These are phyloP conservation scores for Phylloporus sp. DNA, from an alignment of 768 basidiomycete genomes.

Conservation along the genomic window DNA sequence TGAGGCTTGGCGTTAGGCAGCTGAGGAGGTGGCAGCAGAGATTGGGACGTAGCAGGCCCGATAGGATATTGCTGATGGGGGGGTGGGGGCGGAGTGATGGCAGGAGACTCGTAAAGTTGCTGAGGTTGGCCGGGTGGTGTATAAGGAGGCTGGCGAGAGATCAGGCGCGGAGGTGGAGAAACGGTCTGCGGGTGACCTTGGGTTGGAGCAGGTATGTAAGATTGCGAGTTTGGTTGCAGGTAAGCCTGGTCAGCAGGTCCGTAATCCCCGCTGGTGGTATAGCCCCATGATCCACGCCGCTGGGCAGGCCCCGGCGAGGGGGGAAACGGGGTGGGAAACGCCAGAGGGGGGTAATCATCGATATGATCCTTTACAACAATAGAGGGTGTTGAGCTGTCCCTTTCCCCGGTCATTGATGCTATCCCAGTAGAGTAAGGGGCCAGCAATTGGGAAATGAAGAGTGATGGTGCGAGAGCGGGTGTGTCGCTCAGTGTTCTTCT, in stretches of 20 bases:
- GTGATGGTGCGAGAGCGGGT: constrained; percentile 4
- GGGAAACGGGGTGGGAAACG: constrained; percentile 5
- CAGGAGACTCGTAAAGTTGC: constrained; percentile 10
- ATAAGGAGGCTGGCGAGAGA: constrained; percentile 9
- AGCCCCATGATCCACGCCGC: background rate
- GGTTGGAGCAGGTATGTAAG: constrained; percentile 1
- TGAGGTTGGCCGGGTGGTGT: constrained; percentile 10
- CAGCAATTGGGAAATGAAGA: constrained; percentile 7
- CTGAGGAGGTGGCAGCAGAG: constrained; percentile 8
- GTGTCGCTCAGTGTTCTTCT: constrained; percentile 13
- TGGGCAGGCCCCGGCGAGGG: background rate
- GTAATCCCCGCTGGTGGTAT: background rate
- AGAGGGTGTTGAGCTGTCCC: constrained; percentile 11
- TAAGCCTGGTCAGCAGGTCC: constrained; percentile 9
- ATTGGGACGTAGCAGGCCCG: constrained; percentile 7
- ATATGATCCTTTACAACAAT: constrained; percentile 15
- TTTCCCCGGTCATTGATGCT: background rate
- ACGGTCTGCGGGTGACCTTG: constrained; percentile 4
- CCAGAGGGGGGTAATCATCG: background rate
- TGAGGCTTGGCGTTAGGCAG: constrained; percentile 8
- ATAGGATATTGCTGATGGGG: constrained; percentile 12
- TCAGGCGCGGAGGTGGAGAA: constrained; percentile 8
- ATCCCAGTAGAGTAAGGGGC: constrained; percentile 2
- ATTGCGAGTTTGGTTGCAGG: constrained; percentile 9
- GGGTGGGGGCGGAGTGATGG: background rate